Percentiles rank a stretch among this genome's conserved stretches.
Evolutionary conservation across 805 yeast genomes (phyloP).

Genomic region (Hanseniaspora occidentalis): DNA sequence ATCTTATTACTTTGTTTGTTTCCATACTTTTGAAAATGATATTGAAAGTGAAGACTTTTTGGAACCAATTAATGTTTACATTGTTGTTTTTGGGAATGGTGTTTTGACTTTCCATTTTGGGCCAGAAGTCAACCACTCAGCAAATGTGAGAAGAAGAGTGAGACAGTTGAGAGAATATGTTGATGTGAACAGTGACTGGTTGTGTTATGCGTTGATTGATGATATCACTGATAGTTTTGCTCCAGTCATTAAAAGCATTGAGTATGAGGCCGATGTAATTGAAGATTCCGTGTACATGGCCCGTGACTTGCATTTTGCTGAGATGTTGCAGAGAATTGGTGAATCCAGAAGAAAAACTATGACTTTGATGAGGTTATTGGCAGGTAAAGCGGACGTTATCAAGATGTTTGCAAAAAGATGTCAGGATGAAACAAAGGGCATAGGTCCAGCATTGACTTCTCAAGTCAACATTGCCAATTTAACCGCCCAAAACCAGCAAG

Average conservation of each 20-base stretch:
- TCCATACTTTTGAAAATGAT: constrained; percentile 90
- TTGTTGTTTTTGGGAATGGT: constrained; percentile 49
- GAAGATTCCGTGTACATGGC: constrained; percentile 75
- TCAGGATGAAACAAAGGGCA: constrained; percentile 31
- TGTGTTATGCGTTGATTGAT: constrained; percentile 72
- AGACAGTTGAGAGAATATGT: constrained; percentile 69
- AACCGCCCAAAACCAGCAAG: constrained; percentile 10
- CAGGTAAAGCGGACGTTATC: constrained; percentile 93
- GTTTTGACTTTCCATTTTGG: constrained; percentile 58
- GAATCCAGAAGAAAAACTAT: constrained; percentile 83
- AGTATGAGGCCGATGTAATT: constrained; percentile 70
- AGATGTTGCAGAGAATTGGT: constrained; percentile 73
- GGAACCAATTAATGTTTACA: constrained; percentile 68
- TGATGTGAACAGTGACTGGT: constrained; percentile 69
- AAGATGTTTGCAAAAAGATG: constrained; percentile 94
- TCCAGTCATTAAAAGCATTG: constrained; percentile 65
- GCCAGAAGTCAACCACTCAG: constrained; percentile 49
- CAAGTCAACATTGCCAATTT: constrained; percentile 28
- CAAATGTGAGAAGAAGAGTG: constrained; percentile 71
- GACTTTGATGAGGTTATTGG: constrained; percentile 78
- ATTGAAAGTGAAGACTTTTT: constrained; percentile 69
- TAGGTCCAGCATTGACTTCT: constrained; percentile 30
- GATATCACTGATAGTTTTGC: constrained; percentile 79
- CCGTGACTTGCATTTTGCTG: constrained; percentile 58
- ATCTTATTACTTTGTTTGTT: constrained; percentile 86